Percentiles rank a stretch among this genome's conserved stretches.
Conservation (phyloP, 1,139 yeast genomes). For the Hemisphaericaspora subhashii region DNA sequence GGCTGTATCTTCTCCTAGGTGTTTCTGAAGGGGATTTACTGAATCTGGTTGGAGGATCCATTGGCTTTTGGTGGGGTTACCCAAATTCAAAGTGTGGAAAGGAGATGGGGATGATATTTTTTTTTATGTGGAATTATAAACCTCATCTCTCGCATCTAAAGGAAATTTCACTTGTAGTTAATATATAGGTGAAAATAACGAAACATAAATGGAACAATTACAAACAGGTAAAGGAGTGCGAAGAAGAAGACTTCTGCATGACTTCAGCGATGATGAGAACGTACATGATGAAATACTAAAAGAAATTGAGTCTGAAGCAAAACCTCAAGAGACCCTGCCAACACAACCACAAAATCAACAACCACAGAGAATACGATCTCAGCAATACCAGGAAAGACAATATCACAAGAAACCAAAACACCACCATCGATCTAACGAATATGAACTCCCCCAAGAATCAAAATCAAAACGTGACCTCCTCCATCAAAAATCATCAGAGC, state of each 20-base stretch:
- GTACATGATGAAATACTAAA: slow-evolving; percentile 4
- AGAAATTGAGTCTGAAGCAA: not conserved
- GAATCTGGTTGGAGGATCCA: no score
- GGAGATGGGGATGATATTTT: no score
- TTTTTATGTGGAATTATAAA: no score
- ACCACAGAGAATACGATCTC: slow-evolving; percentile 2
- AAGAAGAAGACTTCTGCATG: slow-evolving; percentile 15
- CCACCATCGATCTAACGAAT: not conserved
- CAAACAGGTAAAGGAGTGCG: slow-evolving; percentile 23
- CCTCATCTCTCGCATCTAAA: no score
- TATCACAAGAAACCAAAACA: slow-evolving; percentile 6
- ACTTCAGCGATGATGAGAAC: slow-evolving; percentile 12
- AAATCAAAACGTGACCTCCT: slow-evolving; percentile 40
- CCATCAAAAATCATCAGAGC: slow-evolving; percentile 26
- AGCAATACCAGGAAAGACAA: slow-evolving; percentile 1
- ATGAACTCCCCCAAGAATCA: slow-evolving; percentile 6
- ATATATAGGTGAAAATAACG: no score
- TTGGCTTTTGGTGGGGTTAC: no score
- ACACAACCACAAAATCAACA: not conserved
- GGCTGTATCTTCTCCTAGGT: slow-evolving; percentile 15
- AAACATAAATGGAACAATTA: not conserved
- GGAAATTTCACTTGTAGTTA: no score
- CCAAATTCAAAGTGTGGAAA: no score
- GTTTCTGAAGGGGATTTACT: no score
- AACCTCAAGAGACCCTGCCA: not conserved